Base-by-base conservation (phyloP, 1,139 yeast genomes). In the Lodderomyces parapsilosis region DNA sequence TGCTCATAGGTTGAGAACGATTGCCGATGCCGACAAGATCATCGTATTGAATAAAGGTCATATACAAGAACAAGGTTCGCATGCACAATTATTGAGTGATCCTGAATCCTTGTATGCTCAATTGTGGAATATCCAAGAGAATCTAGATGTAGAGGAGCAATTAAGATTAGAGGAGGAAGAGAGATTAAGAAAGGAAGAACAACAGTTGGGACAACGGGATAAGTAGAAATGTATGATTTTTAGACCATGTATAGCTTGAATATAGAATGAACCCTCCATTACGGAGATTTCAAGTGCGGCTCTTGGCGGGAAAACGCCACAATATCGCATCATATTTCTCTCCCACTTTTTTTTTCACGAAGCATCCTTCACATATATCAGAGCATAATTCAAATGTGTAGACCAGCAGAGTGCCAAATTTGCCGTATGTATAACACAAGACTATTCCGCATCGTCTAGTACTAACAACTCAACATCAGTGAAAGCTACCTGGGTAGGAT, bases 111-210 rank as follows among this genome's bases (percentile, higher is more conserved):
- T 91, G 44, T 93, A 93, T 63, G 72, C 80, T 14, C 82, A 81
- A 48, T 74, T 93, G 58, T 93, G 99, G 99, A 78, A 83, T 54
- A 88, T 95, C 40, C 99, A 93, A 67, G 99, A 93, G 60, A 77
- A 83, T 53, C 69, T 86, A 49, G 84, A 83, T 40, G 52, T 81
- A 39, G 80, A 73, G 39, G 49, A 48, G 35, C 60, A 57, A 31
- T 44, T 43, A 28, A 48, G 43, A 23, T 41, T 42, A 34, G 48
- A 51, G 37, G 43, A 42, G 20, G 51, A 49, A 25, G 31, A 37
- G 32, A 10, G 40, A 25, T 39, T 20, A 33, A 22, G 30, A 28
- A 15, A 19, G 6, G 32, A 31, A 38, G 25, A 33, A 24, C 23
- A 42, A 33, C 24, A 34, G 31, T 27, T 33, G 20, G 25, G 22